phyloP scores from a whole-genome alignment of 2,329 filamentous ascomycete genomes.

The Epichloe festucae region DNA sequence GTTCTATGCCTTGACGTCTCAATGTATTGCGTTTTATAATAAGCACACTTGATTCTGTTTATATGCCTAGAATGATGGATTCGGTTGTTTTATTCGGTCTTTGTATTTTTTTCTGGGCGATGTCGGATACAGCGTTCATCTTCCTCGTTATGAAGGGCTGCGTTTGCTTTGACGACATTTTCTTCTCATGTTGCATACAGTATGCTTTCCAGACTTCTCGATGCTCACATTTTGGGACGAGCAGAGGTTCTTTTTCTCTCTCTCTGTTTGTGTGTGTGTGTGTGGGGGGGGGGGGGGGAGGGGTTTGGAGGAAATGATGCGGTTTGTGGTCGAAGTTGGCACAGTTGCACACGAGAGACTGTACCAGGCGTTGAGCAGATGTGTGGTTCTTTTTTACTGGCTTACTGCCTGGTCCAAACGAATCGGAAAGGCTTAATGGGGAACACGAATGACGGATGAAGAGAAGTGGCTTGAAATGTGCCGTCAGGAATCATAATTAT shows the following conservation, averaged over 20 bases:
- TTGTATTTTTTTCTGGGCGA: not conserved
- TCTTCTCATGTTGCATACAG: not conserved
- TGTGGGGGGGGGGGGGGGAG: no score
- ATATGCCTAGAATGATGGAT: not conserved
- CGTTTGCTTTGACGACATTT: slow-evolving; percentile 3
- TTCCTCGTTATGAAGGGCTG: not conserved
- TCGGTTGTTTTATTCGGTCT: not conserved
- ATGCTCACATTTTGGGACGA: not conserved
- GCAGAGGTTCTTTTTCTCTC: no score
- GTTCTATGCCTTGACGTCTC: not conserved
- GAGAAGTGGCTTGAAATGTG: not conserved
- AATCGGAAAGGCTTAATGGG: slow-evolving; percentile 4
- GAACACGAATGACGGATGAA: slow-evolving; percentile 1
- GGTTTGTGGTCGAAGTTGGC: slow-evolving; percentile 7
- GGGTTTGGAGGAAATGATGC: slow-evolving; percentile 11
- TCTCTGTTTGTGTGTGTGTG: no score
- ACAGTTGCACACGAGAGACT: slow-evolving; percentile 15
- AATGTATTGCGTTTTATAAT: not conserved
- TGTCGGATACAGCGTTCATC: not conserved
- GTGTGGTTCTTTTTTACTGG: not conserved
- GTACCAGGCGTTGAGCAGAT: slow-evolving; percentile 14
- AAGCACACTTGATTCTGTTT: not conserved
- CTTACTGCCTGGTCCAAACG: not conserved
- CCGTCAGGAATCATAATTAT: slow-evolving; percentile 8
- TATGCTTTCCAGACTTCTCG: not conserved